A percentile compares a stretch with the other conserved stretches of the same genome.
These are phyloP conservation scores for Drosera spatulata DNA, from an alignment of 179 eudicot species.

Conservation along the genomic window DNA sequence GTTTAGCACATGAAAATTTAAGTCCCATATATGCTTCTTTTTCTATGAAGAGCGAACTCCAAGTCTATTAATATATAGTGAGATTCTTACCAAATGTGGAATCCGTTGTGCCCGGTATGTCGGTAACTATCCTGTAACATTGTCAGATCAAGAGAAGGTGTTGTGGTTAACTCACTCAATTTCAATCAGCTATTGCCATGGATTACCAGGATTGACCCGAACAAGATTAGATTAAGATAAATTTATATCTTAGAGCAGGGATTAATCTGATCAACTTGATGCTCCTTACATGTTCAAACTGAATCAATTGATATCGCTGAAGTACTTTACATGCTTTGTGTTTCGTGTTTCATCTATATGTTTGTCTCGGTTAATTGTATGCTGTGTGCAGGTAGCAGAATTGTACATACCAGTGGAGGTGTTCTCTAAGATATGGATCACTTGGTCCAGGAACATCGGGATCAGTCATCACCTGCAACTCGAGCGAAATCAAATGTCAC, in stretches of 20 bases:
- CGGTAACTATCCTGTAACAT: constrained; percentile 50
- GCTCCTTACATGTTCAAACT: too few relatives aligned
- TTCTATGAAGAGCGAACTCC: background rate
- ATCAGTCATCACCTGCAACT: constrained; percentile 51
- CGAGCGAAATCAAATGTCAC: background rate
- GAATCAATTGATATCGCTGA: too few relatives aligned
- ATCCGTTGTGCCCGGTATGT: constrained; percentile 59
- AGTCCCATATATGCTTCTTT: background rate
- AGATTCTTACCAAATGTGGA: constrained; percentile 36
- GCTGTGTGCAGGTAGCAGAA: too few relatives aligned
- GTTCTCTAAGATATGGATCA: constrained; percentile 64
- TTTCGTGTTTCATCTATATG: background rate
- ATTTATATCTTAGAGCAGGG: too few relatives aligned
- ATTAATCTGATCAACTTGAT: too few relatives aligned
- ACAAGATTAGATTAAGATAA: too few relatives aligned
- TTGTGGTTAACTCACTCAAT: too few relatives aligned
- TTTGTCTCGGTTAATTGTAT: too few relatives aligned
- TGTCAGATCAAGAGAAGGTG: constrained; percentile 5
- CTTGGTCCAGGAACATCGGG: constrained; percentile 76
- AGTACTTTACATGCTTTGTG: background rate
- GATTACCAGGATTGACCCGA: too few relatives aligned
- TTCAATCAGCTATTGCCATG: too few relatives aligned
- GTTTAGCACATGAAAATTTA: background rate
- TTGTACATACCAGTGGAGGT: constrained; percentile 46
- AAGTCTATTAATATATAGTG: background rate